A percentile compares a stretch with the other conserved stretches of the same genome.
phyloP scores from a whole-genome alignment of 305 asterid species.

The Fraxinus greggii region DNA sequence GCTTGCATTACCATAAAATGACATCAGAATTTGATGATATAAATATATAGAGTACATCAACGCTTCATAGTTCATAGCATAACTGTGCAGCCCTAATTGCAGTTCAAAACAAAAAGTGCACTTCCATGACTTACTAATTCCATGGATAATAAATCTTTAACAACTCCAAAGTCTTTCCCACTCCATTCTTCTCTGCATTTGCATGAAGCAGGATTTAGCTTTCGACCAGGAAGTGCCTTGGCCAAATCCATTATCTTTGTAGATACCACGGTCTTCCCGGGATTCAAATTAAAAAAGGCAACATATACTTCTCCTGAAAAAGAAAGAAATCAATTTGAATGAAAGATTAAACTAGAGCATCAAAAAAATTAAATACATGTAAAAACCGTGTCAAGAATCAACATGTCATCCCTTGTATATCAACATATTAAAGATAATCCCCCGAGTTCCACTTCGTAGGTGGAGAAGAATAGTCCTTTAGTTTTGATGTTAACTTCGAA shows the following conservation, averaged over 20 bases:
- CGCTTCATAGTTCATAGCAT: not conserved
- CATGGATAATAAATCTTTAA: conserved; percentile 38
- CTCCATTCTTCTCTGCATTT: conserved; percentile 68
- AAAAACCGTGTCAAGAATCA: not conserved
- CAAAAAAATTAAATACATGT: not conserved
- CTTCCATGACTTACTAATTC: conserved; percentile 55
- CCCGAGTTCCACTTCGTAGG: not conserved
- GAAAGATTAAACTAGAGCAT: not conserved
- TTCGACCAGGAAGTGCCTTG: conserved; percentile 43
- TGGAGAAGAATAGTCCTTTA: not conserved
- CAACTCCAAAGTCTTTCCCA: conserved; percentile 51
- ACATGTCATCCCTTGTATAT: not conserved
- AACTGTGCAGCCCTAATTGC: conserved; percentile 29
- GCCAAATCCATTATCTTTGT: conserved; percentile 45
- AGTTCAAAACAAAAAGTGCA: conserved; percentile 58
- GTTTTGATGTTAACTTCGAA: too few relatives aligned
- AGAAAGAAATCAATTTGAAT: not conserved
- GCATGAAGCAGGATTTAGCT: conserved; percentile 30
- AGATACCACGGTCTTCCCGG: conserved; percentile 36
- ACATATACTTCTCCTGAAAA: conserved; percentile 65
- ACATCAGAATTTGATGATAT: not conserved
- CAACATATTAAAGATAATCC: not conserved
- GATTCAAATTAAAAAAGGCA: conserved; percentile 68
- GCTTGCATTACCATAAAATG: not conserved
- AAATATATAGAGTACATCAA: not conserved